Evolutionary conservation across 1,284 basidiomycete species (phyloP).

Genomic region (Afroboletus lepidellus): DNA sequence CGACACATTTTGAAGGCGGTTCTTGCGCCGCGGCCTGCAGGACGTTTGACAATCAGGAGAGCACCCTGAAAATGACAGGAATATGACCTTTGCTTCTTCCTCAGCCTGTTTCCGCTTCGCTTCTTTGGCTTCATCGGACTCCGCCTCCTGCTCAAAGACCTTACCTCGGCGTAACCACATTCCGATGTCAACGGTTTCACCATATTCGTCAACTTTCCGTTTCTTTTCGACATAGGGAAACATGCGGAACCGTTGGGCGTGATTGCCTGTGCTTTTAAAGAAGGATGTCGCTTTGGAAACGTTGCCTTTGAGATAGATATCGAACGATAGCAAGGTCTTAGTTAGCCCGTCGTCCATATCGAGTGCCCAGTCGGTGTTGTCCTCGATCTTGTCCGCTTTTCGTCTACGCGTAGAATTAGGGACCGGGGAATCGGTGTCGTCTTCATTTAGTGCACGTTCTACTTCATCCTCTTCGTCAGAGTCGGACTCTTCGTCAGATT

Average conservation of each 20-base stretch:
- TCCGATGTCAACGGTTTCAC: constrained; percentile 91
- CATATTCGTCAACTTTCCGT: constrained; percentile 90
- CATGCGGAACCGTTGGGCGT: constrained; percentile 86
- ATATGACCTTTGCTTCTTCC: constrained; percentile 69
- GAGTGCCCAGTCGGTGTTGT: constrained; percentile 64
- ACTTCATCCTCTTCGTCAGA: constrained; percentile 67
- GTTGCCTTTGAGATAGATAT: constrained; percentile 96
- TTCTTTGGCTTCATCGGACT: constrained; percentile 78
- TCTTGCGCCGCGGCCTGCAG: constrained; percentile 70
- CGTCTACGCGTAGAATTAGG: constrained; percentile 29
- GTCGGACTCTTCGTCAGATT: constrained; percentile 57
- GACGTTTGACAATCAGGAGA: constrained; percentile 2
- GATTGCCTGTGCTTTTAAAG: constrained; percentile 72
- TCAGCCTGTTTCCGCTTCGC: constrained; percentile 71
- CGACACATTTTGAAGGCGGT: constrained; percentile 89
- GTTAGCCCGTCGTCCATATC: constrained; percentile 72
- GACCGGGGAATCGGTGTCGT: constrained; percentile 35
- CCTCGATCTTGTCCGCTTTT: constrained; percentile 50
- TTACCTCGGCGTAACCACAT: constrained; percentile 91
- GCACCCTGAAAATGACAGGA: background rate
- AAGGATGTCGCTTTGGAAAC: constrained; percentile 80
- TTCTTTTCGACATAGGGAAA: constrained; percentile 96
- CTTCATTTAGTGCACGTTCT: constrained; percentile 54
- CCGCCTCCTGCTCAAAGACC: constrained; percentile 84
- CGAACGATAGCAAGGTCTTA: constrained; percentile 81